Evolutionary conservation across 1,284 basidiomycete genomes (phyloP).

Genomic region (Moniliophthora roreri): DNA sequence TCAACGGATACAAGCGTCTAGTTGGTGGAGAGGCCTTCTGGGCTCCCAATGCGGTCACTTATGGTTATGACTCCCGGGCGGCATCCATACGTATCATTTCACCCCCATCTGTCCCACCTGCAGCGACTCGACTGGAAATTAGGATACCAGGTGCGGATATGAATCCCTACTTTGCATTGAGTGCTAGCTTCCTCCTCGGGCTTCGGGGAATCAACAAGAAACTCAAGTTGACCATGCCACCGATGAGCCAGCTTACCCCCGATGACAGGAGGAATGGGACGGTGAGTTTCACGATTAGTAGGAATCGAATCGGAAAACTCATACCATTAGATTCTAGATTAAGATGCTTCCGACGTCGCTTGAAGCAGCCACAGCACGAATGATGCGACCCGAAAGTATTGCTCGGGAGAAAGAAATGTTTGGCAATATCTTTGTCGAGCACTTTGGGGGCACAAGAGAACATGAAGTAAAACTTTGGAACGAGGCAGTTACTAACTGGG

Average conservation of each 20-base stretch:
- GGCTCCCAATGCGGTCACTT: constrained; percentile 92
- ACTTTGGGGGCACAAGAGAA: constrained; percentile 89
- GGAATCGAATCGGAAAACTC: no score
- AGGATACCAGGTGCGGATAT: constrained; percentile 97
- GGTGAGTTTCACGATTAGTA: constrained; percentile 42
- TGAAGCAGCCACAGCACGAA: constrained; percentile 74
- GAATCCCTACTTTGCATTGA: constrained; percentile 88
- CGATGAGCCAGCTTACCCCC: constrained; percentile 59
- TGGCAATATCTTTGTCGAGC: constrained; percentile 89
- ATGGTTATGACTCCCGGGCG: constrained; percentile 92
- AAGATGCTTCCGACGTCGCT: constrained; percentile 77
- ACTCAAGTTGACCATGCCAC: constrained; percentile 67
- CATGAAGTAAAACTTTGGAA: constrained; percentile 89
- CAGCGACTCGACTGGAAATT: constrained; percentile 87
- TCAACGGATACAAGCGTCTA: constrained; percentile 97
- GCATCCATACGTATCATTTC: constrained; percentile 91
- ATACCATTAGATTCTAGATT: no score
- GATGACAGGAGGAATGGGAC: constrained; percentile 59
- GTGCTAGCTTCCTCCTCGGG: constrained; percentile 86
- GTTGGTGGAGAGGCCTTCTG: constrained; percentile 94
- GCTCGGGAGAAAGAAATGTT: constrained; percentile 77
- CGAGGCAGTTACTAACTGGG: constrained; percentile 91
- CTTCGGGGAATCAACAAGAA: constrained; percentile 85
- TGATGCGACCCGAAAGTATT: constrained; percentile 78
- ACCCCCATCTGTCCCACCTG: constrained; percentile 79